Percentiles rank a stretch among this genome's conserved stretches.
Evolutionary conservation across 352 stramenopile species (phyloP).

Genomic region (Blastocystis sp.): DNA sequence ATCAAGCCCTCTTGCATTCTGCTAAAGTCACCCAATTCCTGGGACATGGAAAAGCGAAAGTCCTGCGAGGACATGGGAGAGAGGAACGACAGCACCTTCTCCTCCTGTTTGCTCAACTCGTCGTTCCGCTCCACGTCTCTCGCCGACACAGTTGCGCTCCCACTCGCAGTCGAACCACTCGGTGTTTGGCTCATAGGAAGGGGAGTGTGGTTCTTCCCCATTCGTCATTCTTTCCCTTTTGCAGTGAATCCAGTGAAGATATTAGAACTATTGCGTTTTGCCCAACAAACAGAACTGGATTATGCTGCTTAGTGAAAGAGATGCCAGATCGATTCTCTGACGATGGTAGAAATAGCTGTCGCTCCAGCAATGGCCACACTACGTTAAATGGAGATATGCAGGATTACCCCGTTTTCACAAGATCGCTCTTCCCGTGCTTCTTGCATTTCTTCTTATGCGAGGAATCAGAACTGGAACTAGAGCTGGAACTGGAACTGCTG

Average conservation of each 20-base stretch:
- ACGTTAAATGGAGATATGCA: background rate
- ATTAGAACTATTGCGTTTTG: too few species aligned
- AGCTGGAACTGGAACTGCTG: conserved; percentile 40
- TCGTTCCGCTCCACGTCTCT: background rate
- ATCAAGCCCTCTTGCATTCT: background rate
- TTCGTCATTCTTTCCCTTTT: background rate
- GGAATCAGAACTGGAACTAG: conserved; percentile 55
- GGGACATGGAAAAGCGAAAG: conserved; percentile 16
- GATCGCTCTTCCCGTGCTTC: conserved; percentile 6
- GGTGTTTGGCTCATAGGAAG: background rate
- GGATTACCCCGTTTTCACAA: background rate
- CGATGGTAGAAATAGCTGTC: background rate
- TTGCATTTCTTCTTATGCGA: conserved; percentile 35
- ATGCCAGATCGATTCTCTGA: background rate
- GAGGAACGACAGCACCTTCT: background rate
- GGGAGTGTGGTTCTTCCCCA: background rate
- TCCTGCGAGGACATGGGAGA: conserved; percentile 41
- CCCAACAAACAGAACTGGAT: background rate
- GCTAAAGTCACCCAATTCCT: conserved; percentile 9
- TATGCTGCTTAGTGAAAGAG: conserved; percentile 19
- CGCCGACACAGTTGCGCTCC: background rate
- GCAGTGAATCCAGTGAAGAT: too few species aligned
- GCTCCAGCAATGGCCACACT: background rate
- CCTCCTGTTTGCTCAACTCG: background rate
- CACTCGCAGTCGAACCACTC: background rate